Conservation (phyloP, 352 stramenopile species). For the Pythium vanterpoolii region DNA sequence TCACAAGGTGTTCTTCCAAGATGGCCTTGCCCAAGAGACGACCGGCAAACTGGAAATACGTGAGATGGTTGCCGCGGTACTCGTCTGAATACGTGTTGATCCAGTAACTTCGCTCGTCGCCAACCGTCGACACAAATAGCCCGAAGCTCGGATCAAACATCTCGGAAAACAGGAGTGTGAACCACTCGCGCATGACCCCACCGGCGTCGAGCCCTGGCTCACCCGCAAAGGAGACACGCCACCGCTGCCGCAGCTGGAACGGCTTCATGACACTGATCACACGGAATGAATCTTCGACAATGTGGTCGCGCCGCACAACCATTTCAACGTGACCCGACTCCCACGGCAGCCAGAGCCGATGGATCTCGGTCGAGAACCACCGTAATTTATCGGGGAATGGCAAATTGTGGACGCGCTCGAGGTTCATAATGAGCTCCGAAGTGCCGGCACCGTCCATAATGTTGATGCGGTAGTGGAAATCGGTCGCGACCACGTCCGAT, state of each 20-base stretch:
- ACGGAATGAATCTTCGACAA: conserved; percentile 86
- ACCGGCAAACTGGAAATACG: conserved; percentile 79
- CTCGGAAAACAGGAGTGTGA: conserved; percentile 76
- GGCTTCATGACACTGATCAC: conserved; percentile 76
- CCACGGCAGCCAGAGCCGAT: conserved; percentile 79
- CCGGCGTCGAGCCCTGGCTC: conserved; percentile 85
- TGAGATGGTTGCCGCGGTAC: conserved; percentile 53
- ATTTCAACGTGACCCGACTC: conserved; percentile 78
- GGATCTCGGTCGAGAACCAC: conserved; percentile 83
- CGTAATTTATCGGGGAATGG: conserved; percentile 75
- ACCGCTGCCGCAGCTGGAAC: conserved; percentile 79
- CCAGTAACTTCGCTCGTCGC: conserved; percentile 79
- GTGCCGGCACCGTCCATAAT: conserved; percentile 63
- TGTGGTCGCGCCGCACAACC: conserved; percentile 70
- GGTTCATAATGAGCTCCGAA: conserved; percentile 83
- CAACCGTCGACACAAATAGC: conserved; percentile 70
- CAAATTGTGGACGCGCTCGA: conserved; percentile 75
- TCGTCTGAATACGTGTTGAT: conserved; percentile 76
- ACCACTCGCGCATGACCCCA: conserved; percentile 89
- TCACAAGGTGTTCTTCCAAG: conserved; percentile 79
- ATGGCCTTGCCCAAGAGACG: conserved; percentile 87
- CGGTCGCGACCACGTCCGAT: conserved; percentile 68
- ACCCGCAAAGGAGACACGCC: conserved; percentile 82
- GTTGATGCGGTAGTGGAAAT: conserved; percentile 83
- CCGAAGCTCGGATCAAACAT: conserved; percentile 80